Percentiles rank a stretch among this genome's conserved stretches.
phyloP scores from a whole-genome alignment of 2,329 filamentous ascomycete species.

The Nigrospora osmanthi region DNA sequence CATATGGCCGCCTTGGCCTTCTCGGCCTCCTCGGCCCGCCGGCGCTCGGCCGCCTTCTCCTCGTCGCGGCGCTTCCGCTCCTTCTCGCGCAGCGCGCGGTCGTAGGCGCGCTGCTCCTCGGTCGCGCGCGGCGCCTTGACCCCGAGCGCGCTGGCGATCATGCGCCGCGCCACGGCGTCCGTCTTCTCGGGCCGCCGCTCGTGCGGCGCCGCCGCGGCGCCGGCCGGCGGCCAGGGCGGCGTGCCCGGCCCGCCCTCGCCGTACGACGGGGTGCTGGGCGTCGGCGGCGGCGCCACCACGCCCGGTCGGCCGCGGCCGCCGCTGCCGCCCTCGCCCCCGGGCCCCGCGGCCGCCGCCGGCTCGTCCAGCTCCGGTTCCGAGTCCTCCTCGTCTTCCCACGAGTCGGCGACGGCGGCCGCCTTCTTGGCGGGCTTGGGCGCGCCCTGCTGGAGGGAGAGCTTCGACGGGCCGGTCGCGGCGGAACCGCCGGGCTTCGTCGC shows the following conservation, averaged over 20 bases:
- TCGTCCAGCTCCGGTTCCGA: no score
- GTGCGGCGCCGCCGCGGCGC: conserved; percentile 1
- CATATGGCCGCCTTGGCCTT: conserved; percentile 78
- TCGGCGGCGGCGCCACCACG: conserved; percentile 55
- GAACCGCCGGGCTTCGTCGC: conserved; percentile 9
- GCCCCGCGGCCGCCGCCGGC: no score
- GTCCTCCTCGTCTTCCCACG: conserved; percentile 67
- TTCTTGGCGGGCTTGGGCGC: conserved; percentile 23
- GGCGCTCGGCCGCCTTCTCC: conserved; percentile 58
- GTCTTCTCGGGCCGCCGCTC: conserved; percentile 73
- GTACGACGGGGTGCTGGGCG: conserved; percentile 51
- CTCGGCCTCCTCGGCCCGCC: conserved; percentile 57
- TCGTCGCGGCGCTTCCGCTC: conserved; percentile 70
- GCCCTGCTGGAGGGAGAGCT: conserved; percentile 19
- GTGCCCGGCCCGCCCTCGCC: conserved; percentile 16
- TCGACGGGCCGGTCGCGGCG: conserved; percentile 16
- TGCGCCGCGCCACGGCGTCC: conserved; percentile 77
- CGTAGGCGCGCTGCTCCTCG: conserved; percentile 83
- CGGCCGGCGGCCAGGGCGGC: conserved; percentile 4
- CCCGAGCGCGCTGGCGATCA: conserved; percentile 86
- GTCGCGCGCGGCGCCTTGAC: conserved; percentile 74
- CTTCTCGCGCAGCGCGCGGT: conserved; percentile 73
- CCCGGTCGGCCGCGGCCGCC: conserved; percentile 18
- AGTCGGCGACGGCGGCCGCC: conserved; percentile 48
- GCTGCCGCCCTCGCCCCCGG: conserved; percentile 16